Conservation (phyloP, 2,329 filamentous ascomycete species). For the Mollisiaceae sp. region DNA sequence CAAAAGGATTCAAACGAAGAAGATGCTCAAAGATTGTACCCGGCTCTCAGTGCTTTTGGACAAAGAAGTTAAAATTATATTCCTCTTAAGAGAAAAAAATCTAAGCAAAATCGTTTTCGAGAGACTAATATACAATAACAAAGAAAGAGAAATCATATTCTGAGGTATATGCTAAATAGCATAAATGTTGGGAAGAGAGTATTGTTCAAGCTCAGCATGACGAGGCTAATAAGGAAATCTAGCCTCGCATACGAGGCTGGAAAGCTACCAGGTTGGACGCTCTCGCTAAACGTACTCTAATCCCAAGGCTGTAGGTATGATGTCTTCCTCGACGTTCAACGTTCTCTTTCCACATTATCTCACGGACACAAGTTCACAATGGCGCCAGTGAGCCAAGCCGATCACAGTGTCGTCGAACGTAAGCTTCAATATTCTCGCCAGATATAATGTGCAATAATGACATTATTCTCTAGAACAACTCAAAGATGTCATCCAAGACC, state of each 20-base stretch:
- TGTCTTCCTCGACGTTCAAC: neutral
- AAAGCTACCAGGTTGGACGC: neutral
- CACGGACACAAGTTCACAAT: conserved; percentile 31
- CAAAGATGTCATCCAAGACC: conserved; percentile 66
- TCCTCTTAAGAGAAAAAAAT: too few species aligned
- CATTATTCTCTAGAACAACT: conserved; percentile 53
- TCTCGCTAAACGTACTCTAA: neutral
- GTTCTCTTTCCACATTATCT: neutral
- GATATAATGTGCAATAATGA: conserved; percentile 6
- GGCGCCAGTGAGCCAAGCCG: conserved; percentile 44
- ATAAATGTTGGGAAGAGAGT: neutral
- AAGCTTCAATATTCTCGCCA: conserved; percentile 20
- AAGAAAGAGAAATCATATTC: neutral
- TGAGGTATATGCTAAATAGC: neutral
- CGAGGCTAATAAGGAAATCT: neutral
- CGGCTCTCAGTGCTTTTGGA: too few species aligned
- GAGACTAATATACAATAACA: neutral
- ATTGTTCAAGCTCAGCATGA: neutral
- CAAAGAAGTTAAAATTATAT: too few species aligned
- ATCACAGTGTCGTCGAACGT: conserved; percentile 47
- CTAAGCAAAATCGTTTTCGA: too few species aligned
- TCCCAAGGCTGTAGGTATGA: neutral
- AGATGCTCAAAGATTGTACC: too few species aligned
- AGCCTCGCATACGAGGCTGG: conserved; percentile 2
- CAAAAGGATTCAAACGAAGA: too few species aligned